These are phyloP conservation scores for Neonectria neomacrospora DNA, from an alignment of 2,329 filamentous ascomycete species.

Conservation along the genomic window DNA sequence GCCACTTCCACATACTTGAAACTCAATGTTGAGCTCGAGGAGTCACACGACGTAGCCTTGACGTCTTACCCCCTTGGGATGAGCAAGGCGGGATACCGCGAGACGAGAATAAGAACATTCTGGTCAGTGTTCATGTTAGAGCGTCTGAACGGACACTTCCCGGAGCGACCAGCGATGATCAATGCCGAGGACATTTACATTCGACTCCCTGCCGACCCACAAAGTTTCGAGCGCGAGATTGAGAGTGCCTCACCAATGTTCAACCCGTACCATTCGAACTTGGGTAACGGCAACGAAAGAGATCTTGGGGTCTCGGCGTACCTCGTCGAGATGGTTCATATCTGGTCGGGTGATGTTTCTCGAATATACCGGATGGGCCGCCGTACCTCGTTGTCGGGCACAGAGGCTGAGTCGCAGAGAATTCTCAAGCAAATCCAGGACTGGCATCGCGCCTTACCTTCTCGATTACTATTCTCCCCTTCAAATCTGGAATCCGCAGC, in stretches of 20 bases:
- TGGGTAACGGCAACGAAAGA: conserved; percentile 38
- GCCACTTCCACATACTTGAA: conserved; percentile 68
- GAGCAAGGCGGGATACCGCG: conserved; percentile 66
- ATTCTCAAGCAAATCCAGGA: conserved; percentile 62
- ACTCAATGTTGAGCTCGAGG: conserved; percentile 71
- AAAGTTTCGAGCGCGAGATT: conserved; percentile 69
- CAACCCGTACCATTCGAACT: conserved; percentile 56
- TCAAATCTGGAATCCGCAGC: conserved; percentile 68
- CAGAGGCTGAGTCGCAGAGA: conserved; percentile 54
- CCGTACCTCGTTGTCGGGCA: conserved; percentile 41
- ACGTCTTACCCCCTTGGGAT: conserved; percentile 66
- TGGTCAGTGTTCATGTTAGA: conserved; percentile 79
- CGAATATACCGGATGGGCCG: conserved; percentile 61
- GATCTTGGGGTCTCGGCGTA: conserved; percentile 66
- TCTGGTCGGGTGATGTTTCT: conserved; percentile 73
- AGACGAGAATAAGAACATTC: conserved; percentile 76
- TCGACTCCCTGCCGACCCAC: conserved; percentile 70
- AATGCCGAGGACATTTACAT: conserved; percentile 74
- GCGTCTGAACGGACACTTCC: conserved; percentile 70
- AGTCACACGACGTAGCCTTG: conserved; percentile 53
- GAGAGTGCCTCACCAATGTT: conserved; percentile 70
- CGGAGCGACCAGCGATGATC: conserved; percentile 64
- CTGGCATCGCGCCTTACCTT: conserved; percentile 69
- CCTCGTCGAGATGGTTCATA: conserved; percentile 69
- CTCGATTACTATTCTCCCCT: conserved; percentile 63